phyloP scores from a whole-genome alignment of 1,284 basidiomycete species.

The Paramarasmius palmivorus region DNA sequence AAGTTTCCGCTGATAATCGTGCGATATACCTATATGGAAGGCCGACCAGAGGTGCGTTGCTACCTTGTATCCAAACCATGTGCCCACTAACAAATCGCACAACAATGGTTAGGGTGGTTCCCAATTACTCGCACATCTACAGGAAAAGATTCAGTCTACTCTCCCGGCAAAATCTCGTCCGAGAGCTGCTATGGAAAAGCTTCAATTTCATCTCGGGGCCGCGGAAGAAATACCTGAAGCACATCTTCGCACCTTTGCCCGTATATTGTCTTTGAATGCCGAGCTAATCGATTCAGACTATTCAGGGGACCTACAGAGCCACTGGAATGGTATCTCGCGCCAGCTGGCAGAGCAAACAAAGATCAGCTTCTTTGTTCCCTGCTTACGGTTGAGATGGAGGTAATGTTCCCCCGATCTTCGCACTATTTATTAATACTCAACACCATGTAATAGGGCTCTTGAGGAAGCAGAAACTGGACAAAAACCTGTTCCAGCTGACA shows the following conservation, averaged over 20 bases:
- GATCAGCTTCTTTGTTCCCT: conserved; percentile 22
- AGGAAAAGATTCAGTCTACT: conserved; percentile 14
- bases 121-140: conserved; percentile 19
- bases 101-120: conserved; percentile 17
- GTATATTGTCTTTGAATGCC: conserved; percentile 20
- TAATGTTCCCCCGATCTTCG: neutral
- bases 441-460: conserved; percentile 6
- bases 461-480: conserved; percentile 22
- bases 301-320: conserved; percentile 19
- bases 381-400: conserved; percentile 19
- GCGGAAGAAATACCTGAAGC: conserved; percentile 18
- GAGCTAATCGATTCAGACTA: conserved; percentile 19
- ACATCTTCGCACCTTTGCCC: conserved; percentile 22
- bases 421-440: neutral
- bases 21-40: conserved; percentile 21
- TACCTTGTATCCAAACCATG: too few relatives aligned
- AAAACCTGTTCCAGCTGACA: neutral
- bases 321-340: conserved; percentile 19
- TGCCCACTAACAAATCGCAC: too few relatives aligned
- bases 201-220: conserved; percentile 7
- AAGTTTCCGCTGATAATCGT: conserved; percentile 20
- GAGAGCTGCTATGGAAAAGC: conserved; percentile 8
- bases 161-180: conserved; percentile 13
- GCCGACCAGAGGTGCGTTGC: conserved; percentile 14
- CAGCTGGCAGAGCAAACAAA: conserved; percentile 20